Evolutionary conservation across 2,329 filamentous ascomycete genomes (phyloP), one percentile per base, ranked within the genome.

Genomic region (Stylonectria norvegica): DNA sequence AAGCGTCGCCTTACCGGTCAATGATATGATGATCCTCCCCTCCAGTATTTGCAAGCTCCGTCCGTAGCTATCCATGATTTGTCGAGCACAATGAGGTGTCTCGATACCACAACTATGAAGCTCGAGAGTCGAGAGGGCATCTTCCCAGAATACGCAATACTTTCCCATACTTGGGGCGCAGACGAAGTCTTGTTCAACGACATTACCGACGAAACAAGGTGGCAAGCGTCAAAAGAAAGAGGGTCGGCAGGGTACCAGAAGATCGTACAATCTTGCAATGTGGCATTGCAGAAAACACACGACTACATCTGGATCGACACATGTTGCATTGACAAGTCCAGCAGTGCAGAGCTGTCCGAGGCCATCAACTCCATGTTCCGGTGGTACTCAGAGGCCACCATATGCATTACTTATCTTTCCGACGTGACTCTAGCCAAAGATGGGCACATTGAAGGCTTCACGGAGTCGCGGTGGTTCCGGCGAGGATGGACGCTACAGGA

Each of bases 401-500:
- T 40, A 19, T 57, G 54, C 40, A 57, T 47, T 16, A 54, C 40
- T 25, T 50, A 55, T 40, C 50, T 57, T 20, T 45, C 50, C 6
- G 54, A 57, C 20, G 54, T 55, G 22, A 49, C 38, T 25, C 14
- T 42, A 14, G 39, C 39, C 34, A 35, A 47, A 9, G 40, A 45
- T n/a, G 48, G 48, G 3, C 43, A 23, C 16, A 18, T 34, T 9
- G 45, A 49, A 4, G 43, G 42, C 16, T 42, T 57, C 31, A 55
- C 52, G 34, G 33, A 43, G 18, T 55, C 52, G 18, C 49, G 53
- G 20, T 56, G 53, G 53, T 56, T 56, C 29, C 45, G 40, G 6
- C 45, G 53, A 5, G 53, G 53, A 29, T 56, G 53, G 53, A 56
- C 53, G 17, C 45, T 56, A 15, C 53, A 55, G 42, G 53, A 57